Base-by-base conservation (phyloP, 352 stramenopile species). In the Phytophthora pluvialis region DNA sequence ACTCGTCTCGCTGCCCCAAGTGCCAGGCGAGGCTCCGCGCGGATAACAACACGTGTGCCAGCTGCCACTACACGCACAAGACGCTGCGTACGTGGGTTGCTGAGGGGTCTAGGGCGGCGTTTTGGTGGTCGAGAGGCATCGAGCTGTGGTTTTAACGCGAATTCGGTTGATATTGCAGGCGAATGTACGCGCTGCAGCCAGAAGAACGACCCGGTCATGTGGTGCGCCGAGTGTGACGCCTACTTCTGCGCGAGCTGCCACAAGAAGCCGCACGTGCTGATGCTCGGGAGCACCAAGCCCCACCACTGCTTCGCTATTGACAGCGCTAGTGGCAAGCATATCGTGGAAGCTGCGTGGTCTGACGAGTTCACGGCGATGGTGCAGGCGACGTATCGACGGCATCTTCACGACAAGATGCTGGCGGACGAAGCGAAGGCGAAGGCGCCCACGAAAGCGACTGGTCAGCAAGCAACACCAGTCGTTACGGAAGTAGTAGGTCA, bases 261-360 rank as follows among this genome's bases (percentile, higher is more conserved):
- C 42, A 60, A 67, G 15, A 85, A 86, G 60, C 75, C 80, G 18
- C 83, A 91, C 38, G 73, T 88, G 48, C 59, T 89, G 18, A 74
- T 77, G 52, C 64, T 86, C 3, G 72, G 62, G 9, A 73, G 58
- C 8, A 57, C 45, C 1, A 70, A 56, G 25, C 65, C 59, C 3
- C 83, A 91, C 52, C 64, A 79, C 28, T 86, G 75, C 63, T 91
- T 85, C 54, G 54, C 76, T 16, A 78, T 84, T 31, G 83, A 91
- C 54, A 65, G 67, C 1, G 72, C 73, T 7, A 89, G 82, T 39
- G 82, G 82, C 2, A 88, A 86, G 31, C 40, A 78, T 21, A 68
- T 86, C 7, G 63, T 52, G 8, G 62, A 86, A 54, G 66, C 71
- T 28, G 53, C 76, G 15, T 89, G 78, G 78, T 75, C 76, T 2